phyloP scores from a whole-genome alignment of 2,329 filamentous ascomycete genomes.

The Pseudogymnoascus sp. region DNA sequence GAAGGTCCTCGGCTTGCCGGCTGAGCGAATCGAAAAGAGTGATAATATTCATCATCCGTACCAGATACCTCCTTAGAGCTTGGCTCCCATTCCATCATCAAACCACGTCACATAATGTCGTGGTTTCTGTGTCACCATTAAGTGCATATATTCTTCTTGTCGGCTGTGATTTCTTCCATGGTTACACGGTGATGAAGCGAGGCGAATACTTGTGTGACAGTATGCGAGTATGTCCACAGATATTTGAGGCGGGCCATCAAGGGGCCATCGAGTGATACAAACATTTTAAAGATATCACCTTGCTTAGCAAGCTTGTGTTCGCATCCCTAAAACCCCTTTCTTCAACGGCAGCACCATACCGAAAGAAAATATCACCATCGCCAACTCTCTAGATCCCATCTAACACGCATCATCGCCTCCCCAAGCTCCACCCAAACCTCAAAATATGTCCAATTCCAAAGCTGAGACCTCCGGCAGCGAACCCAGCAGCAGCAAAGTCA shows the following conservation, averaged over 20 bases:
- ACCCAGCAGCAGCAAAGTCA: constrained; percentile 10
- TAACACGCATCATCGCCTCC: not conserved
- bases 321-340: not conserved
- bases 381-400: not conserved
- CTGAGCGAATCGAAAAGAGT: not conserved
- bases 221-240: not conserved
- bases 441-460: constrained; percentile 16
- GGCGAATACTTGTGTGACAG: not conserved
- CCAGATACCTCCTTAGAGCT: not conserved
- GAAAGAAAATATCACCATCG: not conserved
- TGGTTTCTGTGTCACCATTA: not conserved
- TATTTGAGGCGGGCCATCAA: not conserved
- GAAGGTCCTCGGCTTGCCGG: too few species aligned
- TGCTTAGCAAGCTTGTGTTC: not conserved
- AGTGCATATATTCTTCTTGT: not conserved
- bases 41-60: not conserved
- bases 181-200: not conserved
- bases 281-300: not conserved
- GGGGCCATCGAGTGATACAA: not conserved
- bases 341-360: not conserved
- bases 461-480: not conserved
- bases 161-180: not conserved
- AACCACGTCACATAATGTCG: not conserved
- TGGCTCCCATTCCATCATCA: not conserved
- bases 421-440: not conserved